Base-by-base conservation (phyloP, 495 filamentous ascomycete species). In the Durotheca rogersii region DNA sequence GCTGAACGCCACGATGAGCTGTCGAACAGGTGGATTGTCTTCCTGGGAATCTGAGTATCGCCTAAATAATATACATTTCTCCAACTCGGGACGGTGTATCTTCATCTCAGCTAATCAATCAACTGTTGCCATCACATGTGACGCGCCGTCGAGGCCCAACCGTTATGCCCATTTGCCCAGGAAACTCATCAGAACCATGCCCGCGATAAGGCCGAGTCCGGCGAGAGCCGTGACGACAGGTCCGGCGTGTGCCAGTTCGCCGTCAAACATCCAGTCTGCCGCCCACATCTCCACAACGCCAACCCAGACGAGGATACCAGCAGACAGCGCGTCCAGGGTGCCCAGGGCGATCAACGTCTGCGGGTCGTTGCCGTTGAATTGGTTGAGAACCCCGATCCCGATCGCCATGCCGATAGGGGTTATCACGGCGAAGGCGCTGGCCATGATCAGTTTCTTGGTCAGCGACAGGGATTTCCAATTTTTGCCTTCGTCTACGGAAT, bases 331-430 rank as follows among this genome's bases (percentile, higher is more conserved):
- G 56, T 83, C 69, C 1, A 84, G 62, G 0, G 80, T 82, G 7
- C 79, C 81, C n/a, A 84, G 69, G 1, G 78, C 73, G 29, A 83
- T 64, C 39, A 83, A 55, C 4, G 79, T 82, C 0, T 66, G 58
- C 3, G 68, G 71, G 43, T 81, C 72, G 36, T 78, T 81, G 5
- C 73, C 80, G 48, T 83, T 84, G 61, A 83, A 83, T 6, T 65
- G 25, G 9, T 72, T 60, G 9, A 81, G 50, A 1, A 76, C 74
- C 7, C 75, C 76, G 32, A 81, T 76, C 7, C 81, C 81, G 19
- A 83, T 82, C 7, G 71, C 77, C 79, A 83, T 83, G 9, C 81
- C 81, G 32, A 76, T 32, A 1, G 81, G 81, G 0, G 81, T 83
- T 19, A 78, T 74, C n/a, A 80, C 38, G 0, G 77, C 76, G 47